phyloP scores from a whole-genome alignment of 2,329 filamentous ascomycete genomes.

The Pseudopyricularia javanii region DNA sequence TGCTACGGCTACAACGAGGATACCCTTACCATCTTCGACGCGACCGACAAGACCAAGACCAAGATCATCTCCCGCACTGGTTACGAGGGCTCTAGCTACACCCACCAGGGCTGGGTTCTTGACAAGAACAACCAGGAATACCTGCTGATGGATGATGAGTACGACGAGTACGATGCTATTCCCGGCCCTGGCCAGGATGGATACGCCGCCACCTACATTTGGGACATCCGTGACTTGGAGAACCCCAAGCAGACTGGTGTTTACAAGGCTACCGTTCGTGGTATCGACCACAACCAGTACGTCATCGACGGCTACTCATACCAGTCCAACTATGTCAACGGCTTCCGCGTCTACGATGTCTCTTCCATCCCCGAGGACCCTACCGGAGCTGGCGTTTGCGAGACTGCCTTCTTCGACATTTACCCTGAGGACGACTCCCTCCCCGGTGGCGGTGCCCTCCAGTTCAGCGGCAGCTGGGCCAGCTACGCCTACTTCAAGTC shows the following conservation, averaged over 20 bases:
- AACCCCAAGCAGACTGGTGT: conserved; percentile 26
- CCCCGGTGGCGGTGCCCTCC: conserved; percentile 20
- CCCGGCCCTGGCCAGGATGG: conserved; percentile 10
- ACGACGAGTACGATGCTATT: conserved; percentile 32
- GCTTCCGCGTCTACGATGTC: conserved; percentile 22
- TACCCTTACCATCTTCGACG: conserved; percentile 36
- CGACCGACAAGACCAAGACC: conserved; percentile 32
- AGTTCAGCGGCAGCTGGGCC: conserved; percentile 28
- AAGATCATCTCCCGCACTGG: conserved; percentile 38
- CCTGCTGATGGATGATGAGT: conserved; percentile 38
- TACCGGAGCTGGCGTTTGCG: conserved; percentile 25
- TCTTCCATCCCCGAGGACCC: conserved; percentile 17
- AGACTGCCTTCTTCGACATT: conserved; percentile 33
- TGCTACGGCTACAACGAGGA: conserved; percentile 46
- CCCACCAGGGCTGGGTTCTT: conserved; percentile 42
- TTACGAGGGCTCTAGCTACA: conserved; percentile 44
- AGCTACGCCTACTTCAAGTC: conserved; percentile 28
- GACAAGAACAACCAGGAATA: conserved; percentile 28
- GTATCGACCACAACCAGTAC: conserved; percentile 33
- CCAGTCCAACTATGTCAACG: conserved; percentile 33
- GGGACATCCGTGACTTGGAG: conserved; percentile 29
- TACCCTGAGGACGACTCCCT: conserved; percentile 32
- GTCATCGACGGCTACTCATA: conserved; percentile 25
- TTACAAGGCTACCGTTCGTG: conserved; percentile 18
- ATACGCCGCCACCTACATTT: conserved; percentile 35